These are phyloP conservation scores for Xylaria venustula DNA, from an alignment of 495 filamentous ascomycete genomes.

Conservation along the genomic window DNA sequence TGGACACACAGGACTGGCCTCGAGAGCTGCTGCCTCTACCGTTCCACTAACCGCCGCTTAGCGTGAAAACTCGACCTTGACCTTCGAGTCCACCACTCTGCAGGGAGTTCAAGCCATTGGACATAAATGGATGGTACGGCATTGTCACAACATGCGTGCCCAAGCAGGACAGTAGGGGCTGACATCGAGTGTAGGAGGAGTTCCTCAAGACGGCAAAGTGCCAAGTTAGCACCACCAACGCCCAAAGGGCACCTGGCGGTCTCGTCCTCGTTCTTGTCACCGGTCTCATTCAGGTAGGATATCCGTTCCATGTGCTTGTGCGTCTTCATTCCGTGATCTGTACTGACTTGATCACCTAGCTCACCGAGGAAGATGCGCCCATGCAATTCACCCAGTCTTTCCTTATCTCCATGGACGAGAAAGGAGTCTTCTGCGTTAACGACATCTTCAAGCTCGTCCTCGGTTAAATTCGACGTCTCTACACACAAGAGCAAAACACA, in stretches of 20 bases:
- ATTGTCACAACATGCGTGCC: not conserved
- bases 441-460: slow-evolving; percentile 87
- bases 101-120: slow-evolving; percentile 62
- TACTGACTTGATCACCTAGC: slow-evolving; percentile 7
- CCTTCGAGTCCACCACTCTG: slow-evolving; percentile 69
- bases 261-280: slow-evolving; percentile 83
- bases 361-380: slow-evolving; percentile 61
- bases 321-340: not conserved
- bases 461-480: slow-evolving; percentile 24
- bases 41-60: slow-evolving; percentile 33
- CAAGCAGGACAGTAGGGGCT: not conserved
- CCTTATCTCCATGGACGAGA: slow-evolving; percentile 68
- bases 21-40: not conserved
- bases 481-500: not conserved
- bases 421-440: slow-evolving; percentile 74
- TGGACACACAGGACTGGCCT: not conserved
- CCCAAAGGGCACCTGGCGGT: slow-evolving; percentile 56
- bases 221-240: slow-evolving; percentile 64
- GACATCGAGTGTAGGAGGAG: slow-evolving; percentile 7
- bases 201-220: slow-evolving; percentile 61
- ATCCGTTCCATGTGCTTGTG: not conserved
- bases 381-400: slow-evolving; percentile 85
- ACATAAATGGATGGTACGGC: slow-evolving; percentile 54
- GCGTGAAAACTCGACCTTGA: slow-evolving; percentile 88
- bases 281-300: slow-evolving; percentile 71